Base-by-base conservation (phyloP, 1,139 yeast genomes). In the Kazachstania sp. region DNA sequence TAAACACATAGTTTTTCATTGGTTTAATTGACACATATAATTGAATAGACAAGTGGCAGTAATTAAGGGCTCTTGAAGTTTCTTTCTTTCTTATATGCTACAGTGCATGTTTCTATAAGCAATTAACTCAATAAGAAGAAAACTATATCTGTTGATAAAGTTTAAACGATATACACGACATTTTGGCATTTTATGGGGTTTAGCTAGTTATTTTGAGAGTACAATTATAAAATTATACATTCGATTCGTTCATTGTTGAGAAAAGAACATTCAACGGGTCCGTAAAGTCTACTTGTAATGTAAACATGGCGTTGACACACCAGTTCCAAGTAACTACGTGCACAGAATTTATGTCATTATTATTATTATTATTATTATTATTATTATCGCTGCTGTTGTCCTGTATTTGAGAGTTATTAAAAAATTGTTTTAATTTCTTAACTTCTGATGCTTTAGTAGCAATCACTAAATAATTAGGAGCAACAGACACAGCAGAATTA, bases 401-500 rank as follows among this genome's bases (percentile, higher is more conserved):
- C 32, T 16, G 26, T 31, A 3, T 5, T 23, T n/a, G n/a, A 9
- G 29, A 9, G 13, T 28, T 28, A 18, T 7, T 32, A 31, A 40
- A 37, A 41, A 34, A 19, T 16, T 20, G 40, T 31, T 65, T 68
- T 52, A 78, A 74, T 35, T 61, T 64, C 23, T 67, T 68, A 12
- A 72, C 71, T 41, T 75, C 60, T 36, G 76, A 74, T 6, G 70
- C 60, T 38, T 65, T 65, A 12, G 57, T 59, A 1, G 66, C 64
- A 2, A 70, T 55, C n/a, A 70, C 48, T 2, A 67, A 45, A 41
- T 56, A 58, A 1, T 36, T 23, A 51, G 54, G 20, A 50, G 48
- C 7, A 6, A 32, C 55, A 9, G 28, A 23, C 4, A 20, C 28
- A 13, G 9, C 32, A 8, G 7, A 8, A 20, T 37, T 18, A 3